These are phyloP conservation scores for Penicillium sclerotiorum DNA, from an alignment of 2,329 filamentous ascomycete species.

Conservation along the genomic window DNA sequence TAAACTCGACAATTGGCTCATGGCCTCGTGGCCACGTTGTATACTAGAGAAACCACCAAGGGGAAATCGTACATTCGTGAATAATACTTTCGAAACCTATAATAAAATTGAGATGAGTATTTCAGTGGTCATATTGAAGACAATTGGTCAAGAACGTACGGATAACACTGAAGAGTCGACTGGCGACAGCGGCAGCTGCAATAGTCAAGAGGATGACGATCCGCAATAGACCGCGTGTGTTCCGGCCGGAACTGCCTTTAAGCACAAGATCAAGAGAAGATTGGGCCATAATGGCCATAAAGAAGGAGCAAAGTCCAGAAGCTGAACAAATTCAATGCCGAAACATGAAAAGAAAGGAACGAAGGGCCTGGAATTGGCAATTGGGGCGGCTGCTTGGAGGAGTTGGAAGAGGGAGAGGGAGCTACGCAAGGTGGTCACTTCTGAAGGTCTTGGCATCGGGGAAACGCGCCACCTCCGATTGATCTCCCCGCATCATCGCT, in stretches of 20 bases:
- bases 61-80: slow-evolving; percentile 82
- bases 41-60: slow-evolving; percentile 5
- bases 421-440: slow-evolving; percentile 49
- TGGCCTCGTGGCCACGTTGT: slow-evolving; percentile 9
- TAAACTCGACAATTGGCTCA: slow-evolving; percentile 16
- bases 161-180: slow-evolving; percentile 97
- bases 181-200: slow-evolving; percentile 86
- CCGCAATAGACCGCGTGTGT: slow-evolving; percentile 80
- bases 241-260: slow-evolving; percentile 77
- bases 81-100: slow-evolving; percentile 97
- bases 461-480: slow-evolving; percentile 32
- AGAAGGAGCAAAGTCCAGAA: slow-evolving; percentile 34
- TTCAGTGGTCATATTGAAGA: neutral
- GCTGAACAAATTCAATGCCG: slow-evolving; percentile 25
- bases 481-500: slow-evolving; percentile 33
- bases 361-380: slow-evolving; percentile 22
- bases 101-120: slow-evolving; percentile 8
- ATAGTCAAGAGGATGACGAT: slow-evolving; percentile 90
- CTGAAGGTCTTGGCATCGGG: slow-evolving; percentile 40
- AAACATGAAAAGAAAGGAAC: slow-evolving; percentile 29
- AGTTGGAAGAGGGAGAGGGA: slow-evolving; percentile 23
- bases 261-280: slow-evolving; percentile 62
- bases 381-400: slow-evolving; percentile 13
- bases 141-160: slow-evolving; percentile 61
- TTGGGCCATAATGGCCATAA: slow-evolving; percentile 49